phyloP scores from a whole-genome alignment of 169 alveolate species.

The Cyclospora cayetanensis region DNA sequence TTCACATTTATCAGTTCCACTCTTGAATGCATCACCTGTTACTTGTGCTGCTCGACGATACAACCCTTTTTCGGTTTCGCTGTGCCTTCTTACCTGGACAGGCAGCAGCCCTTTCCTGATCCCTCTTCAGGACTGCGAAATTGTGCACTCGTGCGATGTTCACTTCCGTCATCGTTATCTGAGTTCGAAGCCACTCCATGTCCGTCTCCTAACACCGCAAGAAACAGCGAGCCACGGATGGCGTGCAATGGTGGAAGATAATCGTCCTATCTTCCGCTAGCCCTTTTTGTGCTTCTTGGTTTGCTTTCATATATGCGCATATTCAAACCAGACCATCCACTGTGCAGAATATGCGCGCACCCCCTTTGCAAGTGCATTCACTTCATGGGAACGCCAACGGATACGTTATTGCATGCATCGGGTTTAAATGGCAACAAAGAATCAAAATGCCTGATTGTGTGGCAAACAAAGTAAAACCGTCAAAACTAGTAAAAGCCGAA shows the following conservation, averaged over 20 bases:
- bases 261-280: too few species aligned
- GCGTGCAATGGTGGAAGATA: too few species aligned
- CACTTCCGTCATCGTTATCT: conserved; percentile 88
- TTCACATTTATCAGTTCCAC: too few species aligned
- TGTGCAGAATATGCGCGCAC: neutral
- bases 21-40: too few species aligned
- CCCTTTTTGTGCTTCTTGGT: too few species aligned
- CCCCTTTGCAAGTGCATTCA: too few species aligned
- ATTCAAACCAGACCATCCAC: conserved; percentile 39
- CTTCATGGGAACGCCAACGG: too few species aligned
- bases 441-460: neutral
- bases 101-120: conserved; percentile 73
- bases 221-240: too few species aligned
- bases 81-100: conserved; percentile 35
- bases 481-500: neutral
- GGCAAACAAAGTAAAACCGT: neutral
- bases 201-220: conserved; percentile 84
- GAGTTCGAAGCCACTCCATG: conserved; percentile 86
- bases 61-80: too few species aligned
- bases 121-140: conserved; percentile 83
- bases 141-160: conserved; percentile 91
- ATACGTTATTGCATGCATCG: too few species aligned
- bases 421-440: neutral
- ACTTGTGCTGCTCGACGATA: too few species aligned
- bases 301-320: too few species aligned